Base-by-base conservation (phyloP, 331 rosid species). In the Quercus lobata region DNA sequence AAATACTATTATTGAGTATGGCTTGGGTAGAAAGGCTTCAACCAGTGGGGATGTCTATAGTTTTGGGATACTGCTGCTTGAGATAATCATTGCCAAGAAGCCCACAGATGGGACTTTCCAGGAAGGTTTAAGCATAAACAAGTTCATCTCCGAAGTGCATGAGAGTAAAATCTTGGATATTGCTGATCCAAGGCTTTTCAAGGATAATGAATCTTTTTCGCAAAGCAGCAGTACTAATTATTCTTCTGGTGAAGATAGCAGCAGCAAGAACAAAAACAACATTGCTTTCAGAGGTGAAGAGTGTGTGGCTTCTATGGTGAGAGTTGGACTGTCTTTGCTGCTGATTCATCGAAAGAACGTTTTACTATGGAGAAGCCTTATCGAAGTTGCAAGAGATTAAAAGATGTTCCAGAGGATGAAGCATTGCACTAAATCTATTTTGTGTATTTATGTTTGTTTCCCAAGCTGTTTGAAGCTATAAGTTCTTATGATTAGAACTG, bases 101-200 rank as follows among this genome's bases (percentile, higher is more conserved):
- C 90, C 90, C 71, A 84, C 82, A 0, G 84, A 91, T 18, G 82
- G 81, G 71, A 84, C 72, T 78, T 90, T 88, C 73, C 71, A 58
- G 68, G 85, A 87, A 34, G 87, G 83, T 73, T 76, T 68, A 22
- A 82, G 72, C 68, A 80, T 82, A 25, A 78, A 63, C 25, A 74
- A 6, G 22, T 65, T 5, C 16, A 7, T 17, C 18, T 69, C 75
- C 5, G 53, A 57, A 3, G 69, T 82, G 79, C 58, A 80, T 35
- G 82, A 82, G 81, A 80, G 77, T 49, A 35, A 84, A 74, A 25
- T 80, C 9, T 18, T 80, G 53, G 57, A n/a, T 7, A 4, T 71
- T 41, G 81, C 8, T 30, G 81, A 87, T 81, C 62, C 11, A 73
- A 76, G 80, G 76, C 79, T 82, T 56, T 62, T 79, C n/a, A 58